Evolutionary conservation across 352 stramenopile species (phyloP).

Genomic region (Phytopythium cucurbitacearum): DNA sequence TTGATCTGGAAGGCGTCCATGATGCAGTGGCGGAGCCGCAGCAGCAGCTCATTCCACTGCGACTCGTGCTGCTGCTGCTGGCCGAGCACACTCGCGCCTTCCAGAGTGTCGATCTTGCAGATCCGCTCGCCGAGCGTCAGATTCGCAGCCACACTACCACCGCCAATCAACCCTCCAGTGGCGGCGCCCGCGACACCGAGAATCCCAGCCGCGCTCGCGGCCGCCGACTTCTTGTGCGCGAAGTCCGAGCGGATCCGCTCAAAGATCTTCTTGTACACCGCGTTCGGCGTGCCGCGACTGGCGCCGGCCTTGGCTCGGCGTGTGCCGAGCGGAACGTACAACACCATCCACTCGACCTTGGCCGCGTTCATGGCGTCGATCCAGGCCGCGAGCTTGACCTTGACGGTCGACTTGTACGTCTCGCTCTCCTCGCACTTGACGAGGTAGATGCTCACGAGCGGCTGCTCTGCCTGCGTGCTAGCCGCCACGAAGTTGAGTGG

Average conservation of each 20-base stretch:
- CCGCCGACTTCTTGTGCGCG: slow-evolving; percentile 30
- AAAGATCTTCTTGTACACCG: slow-evolving; percentile 79
- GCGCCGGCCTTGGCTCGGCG: slow-evolving; percentile 40
- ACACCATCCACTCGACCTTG: slow-evolving; percentile 70
- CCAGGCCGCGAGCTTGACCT: slow-evolving; percentile 47
- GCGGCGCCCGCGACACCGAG: neutral
- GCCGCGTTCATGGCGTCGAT: slow-evolving; percentile 66
- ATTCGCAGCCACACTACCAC: slow-evolving; percentile 6
- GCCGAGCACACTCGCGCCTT: slow-evolving; percentile 62
- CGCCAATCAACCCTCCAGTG: slow-evolving; percentile 1
- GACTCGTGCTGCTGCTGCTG: slow-evolving; percentile 76
- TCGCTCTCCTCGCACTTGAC: slow-evolving; percentile 85
- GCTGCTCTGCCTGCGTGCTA: slow-evolving; percentile 14
- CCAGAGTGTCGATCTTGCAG: slow-evolving; percentile 80
- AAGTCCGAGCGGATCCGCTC: slow-evolving; percentile 69
- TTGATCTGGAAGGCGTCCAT: slow-evolving; percentile 81
- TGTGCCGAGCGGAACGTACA: slow-evolving; percentile 85
- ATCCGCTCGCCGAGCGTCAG: slow-evolving; percentile 41
- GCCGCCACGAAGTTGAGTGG: slow-evolving; percentile 49
- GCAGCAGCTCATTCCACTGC: slow-evolving; percentile 73
- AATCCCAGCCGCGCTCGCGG: slow-evolving; percentile 2
- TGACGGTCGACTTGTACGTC: slow-evolving; percentile 51
- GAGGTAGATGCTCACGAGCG: slow-evolving; percentile 68
- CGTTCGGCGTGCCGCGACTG: slow-evolving; percentile 21
- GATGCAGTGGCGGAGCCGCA: slow-evolving; percentile 64